phyloP scores from a whole-genome alignment of 2,329 filamentous ascomycete species.

The Hypomyces rosellus region DNA sequence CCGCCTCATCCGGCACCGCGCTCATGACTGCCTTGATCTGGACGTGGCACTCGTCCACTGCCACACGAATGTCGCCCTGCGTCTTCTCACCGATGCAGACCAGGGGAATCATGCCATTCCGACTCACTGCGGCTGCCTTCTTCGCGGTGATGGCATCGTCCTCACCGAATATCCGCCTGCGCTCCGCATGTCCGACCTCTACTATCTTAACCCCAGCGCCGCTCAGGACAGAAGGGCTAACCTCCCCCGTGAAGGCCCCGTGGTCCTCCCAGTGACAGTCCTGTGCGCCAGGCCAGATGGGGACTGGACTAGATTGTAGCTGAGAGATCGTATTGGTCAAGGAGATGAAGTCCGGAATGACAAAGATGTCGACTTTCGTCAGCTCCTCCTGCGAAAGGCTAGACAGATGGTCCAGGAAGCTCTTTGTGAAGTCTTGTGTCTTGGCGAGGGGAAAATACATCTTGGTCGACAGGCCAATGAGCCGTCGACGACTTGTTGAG shows the following conservation, averaged over 20 bases:
- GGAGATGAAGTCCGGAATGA: constrained; percentile 72
- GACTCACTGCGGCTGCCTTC: constrained; percentile 63
- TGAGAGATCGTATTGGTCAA: constrained; percentile 47
- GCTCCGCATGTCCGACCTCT: constrained; percentile 76
- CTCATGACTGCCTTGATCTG: constrained; percentile 61
- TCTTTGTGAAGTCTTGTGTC: constrained; percentile 51
- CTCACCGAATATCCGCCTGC: constrained; percentile 65
- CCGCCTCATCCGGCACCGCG: constrained; percentile 53
- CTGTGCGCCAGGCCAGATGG: constrained; percentile 62
- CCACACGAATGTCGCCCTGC: constrained; percentile 43
- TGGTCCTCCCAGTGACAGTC: constrained; percentile 63
- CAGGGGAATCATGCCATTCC: constrained; percentile 67
- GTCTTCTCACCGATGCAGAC: constrained; percentile 74
- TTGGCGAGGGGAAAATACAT: constrained; percentile 68
- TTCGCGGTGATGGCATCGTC: constrained; percentile 60
- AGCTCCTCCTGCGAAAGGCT: constrained; percentile 34
- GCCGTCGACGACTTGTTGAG: constrained; percentile 40
- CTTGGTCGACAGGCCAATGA: constrained; percentile 69
- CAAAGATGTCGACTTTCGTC: constrained; percentile 60
- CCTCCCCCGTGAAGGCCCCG: constrained; percentile 73
- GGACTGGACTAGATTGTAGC: constrained; percentile 33
- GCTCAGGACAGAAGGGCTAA: constrained; percentile 61
- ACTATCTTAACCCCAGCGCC: constrained; percentile 66
- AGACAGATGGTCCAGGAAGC: constrained; percentile 41
- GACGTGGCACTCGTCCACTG: constrained; percentile 57